Evolutionary conservation across 2,329 filamentous ascomycete species (phyloP), one percentile per base, ranked within the genome.

Genomic region (Penicillium digitatum): DNA sequence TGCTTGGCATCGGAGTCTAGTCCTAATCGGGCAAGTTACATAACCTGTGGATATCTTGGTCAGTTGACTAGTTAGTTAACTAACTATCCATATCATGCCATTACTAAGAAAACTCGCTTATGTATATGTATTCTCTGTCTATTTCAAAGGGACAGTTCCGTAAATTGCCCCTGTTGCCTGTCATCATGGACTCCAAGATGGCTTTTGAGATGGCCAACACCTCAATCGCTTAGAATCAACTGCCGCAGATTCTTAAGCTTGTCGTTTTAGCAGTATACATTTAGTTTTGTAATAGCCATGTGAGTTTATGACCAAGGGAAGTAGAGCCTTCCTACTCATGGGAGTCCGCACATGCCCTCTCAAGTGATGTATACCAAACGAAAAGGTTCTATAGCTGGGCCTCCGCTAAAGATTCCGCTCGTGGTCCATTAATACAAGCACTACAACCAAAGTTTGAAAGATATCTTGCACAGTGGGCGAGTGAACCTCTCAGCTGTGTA

Each of bases 401-500:
- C 87, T 14, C 57, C 78, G n/a, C 86, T 81, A 77, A 90, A 90
- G 72, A 78, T 85, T 48, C 87, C 87, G 31, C 88, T 90, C 66
- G 88, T 95, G 68, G 91, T 5, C 91, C 91, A 8, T 96, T 96
- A 71, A 79, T 95, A 52, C 80, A 95, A 70, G 93, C 89, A 24
- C 78, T 96, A 60, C 83, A 95, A 72, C 91, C 91, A 43, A 89
- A 89, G 67, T 95, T 95, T 69, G 85, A 88, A 50, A 82, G 88
- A 63, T 96, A 96, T 75, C 80, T 90, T 67, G 84, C 79, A 56
- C 94, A 96, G 79, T 96, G 91, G 91, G 72, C 80, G 59, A 94
- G 89, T 69, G 91, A 89, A n/a, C 86, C 87, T 46, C 81, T 96
- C 56, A 95, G 90, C 78, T 96, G 91, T 69, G 91, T 96, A 57